Conservation (phyloP, 345 rosid genomes). For the Nephelium lappaceum region DNA sequence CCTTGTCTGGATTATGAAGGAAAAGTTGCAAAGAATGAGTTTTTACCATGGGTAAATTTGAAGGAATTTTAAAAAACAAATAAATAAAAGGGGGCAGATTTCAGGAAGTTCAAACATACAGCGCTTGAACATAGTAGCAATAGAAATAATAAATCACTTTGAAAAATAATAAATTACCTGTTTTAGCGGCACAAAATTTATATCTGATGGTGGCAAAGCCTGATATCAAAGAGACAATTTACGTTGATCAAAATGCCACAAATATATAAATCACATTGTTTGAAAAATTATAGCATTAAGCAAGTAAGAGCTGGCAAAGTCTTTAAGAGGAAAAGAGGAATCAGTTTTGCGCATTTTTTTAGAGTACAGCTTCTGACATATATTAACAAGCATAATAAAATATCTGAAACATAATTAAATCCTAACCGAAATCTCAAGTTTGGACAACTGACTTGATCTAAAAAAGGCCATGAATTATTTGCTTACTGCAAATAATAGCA, state of each 20-base stretch:
- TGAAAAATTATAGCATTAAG: background rate
- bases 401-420: background rate
- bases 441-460: background rate
- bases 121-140: background rate
- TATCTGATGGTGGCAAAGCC: slow-evolving; percentile 75
- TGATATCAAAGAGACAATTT: slow-evolving; percentile 31
- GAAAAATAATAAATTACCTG: slow-evolving; percentile 50
- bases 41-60: background rate
- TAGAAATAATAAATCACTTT: background rate
- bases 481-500: background rate
- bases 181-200: slow-evolving; percentile 77
- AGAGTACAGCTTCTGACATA: background rate
- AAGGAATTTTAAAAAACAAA: background rate
- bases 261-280: background rate
- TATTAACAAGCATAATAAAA: background rate
- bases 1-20: slow-evolving; percentile 44
- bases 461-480: background rate
- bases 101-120: background rate
- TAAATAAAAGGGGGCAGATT: background rate
- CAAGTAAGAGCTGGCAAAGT: background rate
- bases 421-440: background rate
- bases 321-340: background rate
- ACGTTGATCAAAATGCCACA: background rate
- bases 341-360: background rate
- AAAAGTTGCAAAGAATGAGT: slow-evolving; percentile 23